Percentiles rank a stretch among this genome's conserved stretches.
Evolutionary conservation across 1,284 basidiomycete species (phyloP).

Genomic region (Cryptococcus amylolentus): DNA sequence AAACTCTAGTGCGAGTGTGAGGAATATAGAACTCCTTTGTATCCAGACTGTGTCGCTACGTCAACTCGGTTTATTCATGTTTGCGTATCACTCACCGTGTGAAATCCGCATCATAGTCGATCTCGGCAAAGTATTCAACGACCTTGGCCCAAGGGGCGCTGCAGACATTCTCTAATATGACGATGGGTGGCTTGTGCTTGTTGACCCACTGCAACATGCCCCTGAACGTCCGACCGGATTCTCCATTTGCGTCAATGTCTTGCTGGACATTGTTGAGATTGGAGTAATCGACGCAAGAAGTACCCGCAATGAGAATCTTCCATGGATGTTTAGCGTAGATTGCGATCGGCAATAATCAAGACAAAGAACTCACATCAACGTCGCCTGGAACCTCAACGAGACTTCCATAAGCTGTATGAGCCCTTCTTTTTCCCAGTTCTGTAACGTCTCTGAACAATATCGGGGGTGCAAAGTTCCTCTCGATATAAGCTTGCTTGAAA

Average conservation of each 20-base stretch:
- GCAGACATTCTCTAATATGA: conserved; percentile 92
- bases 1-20: conserved; percentile 85
- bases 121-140: conserved; percentile 67
- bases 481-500: conserved; percentile 97
- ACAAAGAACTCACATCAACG: conserved; percentile 59
- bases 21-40: conserved; percentile 94
- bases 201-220: conserved; percentile 92
- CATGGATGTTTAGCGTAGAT: background rate
- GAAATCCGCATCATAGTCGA: conserved; percentile 71
- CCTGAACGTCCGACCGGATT: conserved; percentile 83
- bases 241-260: conserved; percentile 77
- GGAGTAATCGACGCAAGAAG: conserved; percentile 95
- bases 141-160: conserved; percentile 83
- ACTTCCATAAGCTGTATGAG: conserved; percentile 88
- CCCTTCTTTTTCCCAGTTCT: conserved; percentile 73
- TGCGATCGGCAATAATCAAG: background rate
- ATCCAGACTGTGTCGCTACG: conserved; percentile 58
- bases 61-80: background rate
- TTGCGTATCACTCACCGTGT: conserved; percentile 49
- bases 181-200: conserved; percentile 79
- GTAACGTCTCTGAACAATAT: conserved; percentile 91
- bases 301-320: conserved; percentile 76
- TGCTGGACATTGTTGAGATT: conserved; percentile 92
- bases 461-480: conserved; percentile 79
- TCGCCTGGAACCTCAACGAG: conserved; percentile 81